These are phyloP conservation scores for Penicillium sp. DNA, from an alignment of 2,329 filamentous ascomycete genomes.

Conservation along the genomic window DNA sequence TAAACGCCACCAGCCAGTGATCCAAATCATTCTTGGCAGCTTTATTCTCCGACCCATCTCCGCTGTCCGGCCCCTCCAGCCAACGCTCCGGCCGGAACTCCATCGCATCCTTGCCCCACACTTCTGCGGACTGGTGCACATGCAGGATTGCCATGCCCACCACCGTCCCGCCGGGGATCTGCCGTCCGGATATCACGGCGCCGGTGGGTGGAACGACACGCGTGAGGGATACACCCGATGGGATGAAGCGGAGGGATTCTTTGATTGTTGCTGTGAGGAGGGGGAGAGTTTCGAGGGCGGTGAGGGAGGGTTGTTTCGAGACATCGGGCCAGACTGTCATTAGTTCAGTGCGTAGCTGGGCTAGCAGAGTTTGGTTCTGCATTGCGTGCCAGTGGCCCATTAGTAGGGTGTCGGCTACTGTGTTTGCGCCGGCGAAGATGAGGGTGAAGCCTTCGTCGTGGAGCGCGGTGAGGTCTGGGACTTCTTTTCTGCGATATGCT, in stretches of 20 bases:
- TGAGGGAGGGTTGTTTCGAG: neutral
- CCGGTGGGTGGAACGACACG: neutral
- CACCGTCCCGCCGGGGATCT: neutral
- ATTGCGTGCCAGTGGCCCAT: constrained; percentile 13
- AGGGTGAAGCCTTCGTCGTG: constrained; percentile 14
- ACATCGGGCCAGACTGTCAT: neutral
- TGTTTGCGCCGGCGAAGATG: constrained; percentile 13
- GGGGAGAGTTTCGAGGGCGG: neutral
- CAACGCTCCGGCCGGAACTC: neutral
- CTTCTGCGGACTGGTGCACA: neutral
- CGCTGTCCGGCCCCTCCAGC: neutral
- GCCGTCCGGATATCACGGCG: neutral
- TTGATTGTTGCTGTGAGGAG: neutral
- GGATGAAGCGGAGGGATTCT: constrained; percentile 1
- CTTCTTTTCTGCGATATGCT: constrained; percentile 1
- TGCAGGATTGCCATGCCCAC: neutral
- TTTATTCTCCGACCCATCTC: too few species aligned
- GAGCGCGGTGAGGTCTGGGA: constrained; percentile 5
- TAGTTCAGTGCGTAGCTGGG: neutral
- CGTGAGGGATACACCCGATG: neutral
- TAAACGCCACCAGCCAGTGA: neutral
- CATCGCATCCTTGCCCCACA: neutral
- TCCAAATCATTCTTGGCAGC: neutral
- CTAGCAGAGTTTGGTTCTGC: neutral
- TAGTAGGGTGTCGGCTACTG: constrained; percentile 9